Conservation (phyloP, 164 flowering plant genomes). For the Stephania yunnanensis region DNA sequence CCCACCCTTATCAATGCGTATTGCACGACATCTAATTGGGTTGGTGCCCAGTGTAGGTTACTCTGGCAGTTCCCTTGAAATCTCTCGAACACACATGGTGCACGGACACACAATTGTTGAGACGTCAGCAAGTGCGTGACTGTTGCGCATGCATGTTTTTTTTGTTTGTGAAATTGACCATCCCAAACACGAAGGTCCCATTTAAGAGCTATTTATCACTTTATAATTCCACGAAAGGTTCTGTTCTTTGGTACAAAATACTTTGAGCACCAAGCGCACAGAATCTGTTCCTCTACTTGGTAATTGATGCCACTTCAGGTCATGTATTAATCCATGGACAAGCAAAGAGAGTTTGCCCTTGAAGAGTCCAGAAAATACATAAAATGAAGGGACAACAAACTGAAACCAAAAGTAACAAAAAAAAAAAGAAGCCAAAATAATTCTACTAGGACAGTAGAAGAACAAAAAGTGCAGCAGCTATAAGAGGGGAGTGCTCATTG, state of each 20-base stretch:
- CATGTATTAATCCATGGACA: constrained; percentile 32
- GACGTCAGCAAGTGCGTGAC: too few relatives aligned
- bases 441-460: not conserved
- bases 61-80: too few relatives aligned
- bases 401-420: not conserved
- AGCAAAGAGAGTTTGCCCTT: constrained; percentile 62
- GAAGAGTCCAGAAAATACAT: constrained; percentile 28
- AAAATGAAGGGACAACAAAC: constrained; percentile 18
- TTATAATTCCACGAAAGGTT: not conserved
- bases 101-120: too few relatives aligned
- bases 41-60: too few relatives aligned
- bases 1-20: too few relatives aligned
- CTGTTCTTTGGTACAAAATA: not conserved
- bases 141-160: too few relatives aligned
- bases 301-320: constrained; percentile 17
- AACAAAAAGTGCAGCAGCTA: not conserved
- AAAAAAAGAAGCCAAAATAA: not conserved
- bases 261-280: not conserved
- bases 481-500: constrained; percentile 18
- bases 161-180: too few relatives aligned
- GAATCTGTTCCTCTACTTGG: not conserved
- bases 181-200: not conserved
- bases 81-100: too few relatives aligned
- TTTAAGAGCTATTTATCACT: not conserved
- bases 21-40: too few relatives aligned